A percentile compares a stretch with the other conserved stretches of the same genome.
These are phyloP conservation scores for Xylaria venustula DNA, from an alignment of 495 filamentous ascomycete species.

Conservation along the genomic window DNA sequence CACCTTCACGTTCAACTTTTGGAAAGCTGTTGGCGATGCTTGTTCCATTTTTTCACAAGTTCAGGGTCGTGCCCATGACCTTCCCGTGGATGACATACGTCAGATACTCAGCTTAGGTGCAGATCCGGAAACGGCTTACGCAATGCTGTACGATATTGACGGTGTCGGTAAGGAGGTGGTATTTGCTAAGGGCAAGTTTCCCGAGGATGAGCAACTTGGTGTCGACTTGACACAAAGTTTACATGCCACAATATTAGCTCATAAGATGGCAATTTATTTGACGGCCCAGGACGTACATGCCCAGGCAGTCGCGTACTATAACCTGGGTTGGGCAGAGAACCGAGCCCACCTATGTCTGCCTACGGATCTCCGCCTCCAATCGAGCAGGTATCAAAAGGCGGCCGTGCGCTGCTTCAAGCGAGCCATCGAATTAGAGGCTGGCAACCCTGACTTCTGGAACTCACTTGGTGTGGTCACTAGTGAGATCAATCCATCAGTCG, in stretches of 20 bases:
- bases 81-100: conserved; percentile 57
- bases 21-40: conserved; percentile 91
- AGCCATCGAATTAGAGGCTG: conserved; percentile 91
- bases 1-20: conserved; percentile 82
- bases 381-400: conserved; percentile 70
- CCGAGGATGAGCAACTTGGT: conserved; percentile 47
- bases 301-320: conserved; percentile 96
- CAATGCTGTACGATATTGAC: conserved; percentile 69
- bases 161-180: conserved; percentile 56
- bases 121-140: conserved; percentile 53
- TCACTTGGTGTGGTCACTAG: conserved; percentile 88
- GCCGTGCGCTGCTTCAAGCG: conserved; percentile 92
- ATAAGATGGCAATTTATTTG: conserved; percentile 78
- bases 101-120: conserved; percentile 52
- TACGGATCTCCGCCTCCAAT: conserved; percentile 42
- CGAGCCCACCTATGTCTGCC: conserved; percentile 67
- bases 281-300: conserved; percentile 76
- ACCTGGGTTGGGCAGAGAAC: conserved; percentile 92
- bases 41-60: conserved; percentile 79
- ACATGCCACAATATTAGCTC: conserved; percentile 72
- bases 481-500: conserved; percentile 76
- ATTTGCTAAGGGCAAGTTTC: conserved; percentile 37
- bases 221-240: conserved; percentile 51
- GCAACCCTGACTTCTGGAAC: conserved; percentile 98
- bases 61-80: conserved; percentile 56